Evolutionary conservation across 2,329 filamentous ascomycete species (phyloP).

Genomic region (Fusarium marasasianum): DNA sequence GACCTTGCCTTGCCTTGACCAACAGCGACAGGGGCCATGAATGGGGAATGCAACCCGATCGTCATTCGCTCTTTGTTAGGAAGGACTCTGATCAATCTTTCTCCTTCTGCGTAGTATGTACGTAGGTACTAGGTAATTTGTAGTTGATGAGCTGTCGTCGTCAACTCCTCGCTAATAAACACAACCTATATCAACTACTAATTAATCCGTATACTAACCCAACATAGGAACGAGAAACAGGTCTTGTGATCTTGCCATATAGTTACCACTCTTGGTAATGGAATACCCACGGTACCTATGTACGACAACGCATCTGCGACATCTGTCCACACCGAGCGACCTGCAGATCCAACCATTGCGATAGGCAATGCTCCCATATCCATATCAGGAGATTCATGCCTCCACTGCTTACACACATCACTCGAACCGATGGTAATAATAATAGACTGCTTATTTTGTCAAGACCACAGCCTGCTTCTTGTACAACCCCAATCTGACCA

Average conservation of each 20-base stretch:
- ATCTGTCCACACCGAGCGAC: conserved; percentile 22
- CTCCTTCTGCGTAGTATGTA: not conserved
- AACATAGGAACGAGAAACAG: not conserved
- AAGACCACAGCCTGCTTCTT: not conserved
- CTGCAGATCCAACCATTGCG: conserved; percentile 24
- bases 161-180: not conserved
- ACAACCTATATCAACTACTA: not conserved
- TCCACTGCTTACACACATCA: conserved; percentile 9
- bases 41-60: not conserved
- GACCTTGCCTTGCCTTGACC: not conserved
- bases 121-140: not conserved
- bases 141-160: not conserved
- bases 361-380: conserved; percentile 11
- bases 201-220: not conserved
- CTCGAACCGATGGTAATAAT: not conserved
- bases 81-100: conserved; percentile 1
- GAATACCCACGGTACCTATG: not conserved
- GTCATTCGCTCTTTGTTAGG: not conserved
- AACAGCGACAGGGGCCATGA: not conserved
- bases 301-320: conserved; percentile 22
- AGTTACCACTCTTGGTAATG: conserved; percentile 9
- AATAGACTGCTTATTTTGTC: not conserved
- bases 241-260: not conserved
- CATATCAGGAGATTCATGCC: conserved; percentile 22
- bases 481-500: conserved; percentile 14